These are phyloP conservation scores for Colletotrichum gloeosporioides DNA, from an alignment of 2,329 filamentous ascomycete species.

Conservation along the genomic window DNA sequence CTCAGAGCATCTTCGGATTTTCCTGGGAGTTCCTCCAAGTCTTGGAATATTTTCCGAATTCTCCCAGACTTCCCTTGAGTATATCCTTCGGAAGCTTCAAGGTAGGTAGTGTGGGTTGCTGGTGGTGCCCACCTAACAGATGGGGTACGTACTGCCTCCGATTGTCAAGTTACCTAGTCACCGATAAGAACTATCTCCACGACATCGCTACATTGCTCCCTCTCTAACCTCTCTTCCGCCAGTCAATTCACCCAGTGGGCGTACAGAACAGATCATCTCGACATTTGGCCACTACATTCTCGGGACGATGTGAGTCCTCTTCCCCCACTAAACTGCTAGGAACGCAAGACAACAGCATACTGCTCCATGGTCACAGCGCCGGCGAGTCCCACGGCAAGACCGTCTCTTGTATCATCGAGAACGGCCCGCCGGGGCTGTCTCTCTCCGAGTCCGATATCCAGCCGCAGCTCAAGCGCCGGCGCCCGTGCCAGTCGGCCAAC, in stretches of 20 bases:
- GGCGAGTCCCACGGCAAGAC: slow-evolving; percentile 83
- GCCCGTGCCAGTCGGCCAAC: slow-evolving; percentile 89
- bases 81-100: no score
- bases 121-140: no score
- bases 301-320: slow-evolving; percentile 75
- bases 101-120: no score
- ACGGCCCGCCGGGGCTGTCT: slow-evolving; percentile 84
- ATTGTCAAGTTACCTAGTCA: not conserved
- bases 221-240: not conserved
- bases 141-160: no score
- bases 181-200: not conserved
- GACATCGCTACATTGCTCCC: not conserved
- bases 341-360: not conserved
- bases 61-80: no score
- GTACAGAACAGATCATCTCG: slow-evolving; percentile 65
- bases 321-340: not conserved
- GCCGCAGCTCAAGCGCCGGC: slow-evolving; percentile 88
- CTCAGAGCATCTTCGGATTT: no score
- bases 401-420: slow-evolving; percentile 94
- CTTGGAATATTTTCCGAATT: no score
- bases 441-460: slow-evolving; percentile 89
- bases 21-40: no score
- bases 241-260: not conserved
- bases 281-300: slow-evolving; percentile 84
- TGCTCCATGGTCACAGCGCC: slow-evolving; percentile 36